Percentiles rank a stretch among this genome's conserved stretches.
Conservation (phyloP, 108 stramenopile genomes). For the Conticribra weissflogii region DNA sequence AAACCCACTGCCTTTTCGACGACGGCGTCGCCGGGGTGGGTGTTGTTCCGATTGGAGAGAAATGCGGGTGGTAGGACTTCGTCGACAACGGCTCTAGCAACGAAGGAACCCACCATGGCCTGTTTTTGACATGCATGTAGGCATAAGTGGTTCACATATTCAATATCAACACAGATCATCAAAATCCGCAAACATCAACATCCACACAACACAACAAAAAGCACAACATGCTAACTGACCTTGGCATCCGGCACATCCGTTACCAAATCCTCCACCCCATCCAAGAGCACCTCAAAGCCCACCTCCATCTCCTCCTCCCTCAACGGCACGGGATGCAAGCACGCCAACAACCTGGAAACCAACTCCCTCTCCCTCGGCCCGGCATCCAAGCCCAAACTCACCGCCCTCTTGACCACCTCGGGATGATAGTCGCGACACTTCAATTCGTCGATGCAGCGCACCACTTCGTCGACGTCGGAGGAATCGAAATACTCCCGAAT, state of each 20-base stretch:
- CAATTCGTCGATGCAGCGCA: constrained; percentile 75
- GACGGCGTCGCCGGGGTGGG: constrained; percentile 77
- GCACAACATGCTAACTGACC: too few relatives aligned
- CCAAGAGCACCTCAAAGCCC: constrained; percentile 89
- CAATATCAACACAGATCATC: too few relatives aligned
- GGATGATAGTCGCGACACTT: constrained; percentile 74
- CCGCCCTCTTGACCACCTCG: constrained; percentile 82
- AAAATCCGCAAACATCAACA: too few relatives aligned
- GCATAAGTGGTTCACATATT: too few relatives aligned
- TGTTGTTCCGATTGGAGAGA: constrained; percentile 87
- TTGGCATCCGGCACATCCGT: constrained; percentile 92
- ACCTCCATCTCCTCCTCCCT: constrained; percentile 72
- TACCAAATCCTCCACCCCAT: constrained; percentile 82
- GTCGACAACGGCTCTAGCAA: constrained; percentile 95
- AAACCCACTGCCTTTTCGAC: constrained; percentile 88
- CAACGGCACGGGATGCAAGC: constrained; percentile 83
- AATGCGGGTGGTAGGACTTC: constrained; percentile 95
- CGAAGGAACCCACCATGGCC: constrained; percentile 84
- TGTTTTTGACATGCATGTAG: too few relatives aligned
- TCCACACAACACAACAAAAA: too few relatives aligned
- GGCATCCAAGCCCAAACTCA: constrained; percentile 81
- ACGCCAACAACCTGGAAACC: constrained; percentile 79
- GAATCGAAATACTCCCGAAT: constrained; percentile 82
- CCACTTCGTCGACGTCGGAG: constrained; percentile 78
- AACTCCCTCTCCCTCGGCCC: constrained; percentile 87